phyloP scores from a whole-genome alignment of 352 stramenopile genomes.

The Phytophthora tubulina region DNA sequence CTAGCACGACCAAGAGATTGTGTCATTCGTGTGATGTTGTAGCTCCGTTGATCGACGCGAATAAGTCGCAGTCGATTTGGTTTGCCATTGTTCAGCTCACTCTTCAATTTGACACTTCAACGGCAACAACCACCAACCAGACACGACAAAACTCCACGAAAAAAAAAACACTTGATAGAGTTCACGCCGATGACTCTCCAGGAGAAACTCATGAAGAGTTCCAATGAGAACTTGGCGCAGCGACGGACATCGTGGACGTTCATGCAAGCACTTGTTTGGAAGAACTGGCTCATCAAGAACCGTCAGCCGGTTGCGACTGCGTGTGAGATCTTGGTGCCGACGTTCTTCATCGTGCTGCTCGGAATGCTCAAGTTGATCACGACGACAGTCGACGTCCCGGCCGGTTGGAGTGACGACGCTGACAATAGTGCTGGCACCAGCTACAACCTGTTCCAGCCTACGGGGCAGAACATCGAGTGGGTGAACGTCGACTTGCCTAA shows the following conservation, averaged over 20 bases:
- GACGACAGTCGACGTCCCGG: conserved; percentile 52
- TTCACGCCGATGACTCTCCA: conserved; percentile 10
- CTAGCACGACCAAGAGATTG: too few relatives aligned
- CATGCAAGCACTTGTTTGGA: conserved; percentile 60
- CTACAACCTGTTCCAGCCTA: conserved; percentile 63
- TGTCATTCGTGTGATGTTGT: too few relatives aligned
- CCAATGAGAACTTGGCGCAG: conserved; percentile 5
- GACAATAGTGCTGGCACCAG: conserved; percentile 29
- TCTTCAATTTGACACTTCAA: conserved; percentile 16
- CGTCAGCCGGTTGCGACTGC: conserved; percentile 54
- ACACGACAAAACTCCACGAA: background rate
- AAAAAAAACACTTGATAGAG: background rate
- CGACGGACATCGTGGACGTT: conserved; percentile 30
- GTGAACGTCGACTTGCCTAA: conserved; percentile 43
- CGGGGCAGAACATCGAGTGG: conserved; percentile 43
- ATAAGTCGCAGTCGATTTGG: background rate
- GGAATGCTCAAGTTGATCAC: conserved; percentile 55
- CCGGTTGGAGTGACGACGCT: conserved; percentile 54
- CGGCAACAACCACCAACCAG: conserved; percentile 3
- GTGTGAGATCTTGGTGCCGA: conserved; percentile 62
- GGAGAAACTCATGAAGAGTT: conserved; percentile 17
- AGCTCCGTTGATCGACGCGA: too few relatives aligned
- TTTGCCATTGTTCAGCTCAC: background rate
- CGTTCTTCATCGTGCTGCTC: conserved; percentile 66
- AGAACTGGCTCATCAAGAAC: conserved; percentile 74